Evolutionary conservation across 495 filamentous ascomycete genomes (phyloP).

Genomic region (Podospora fimiseda): DNA sequence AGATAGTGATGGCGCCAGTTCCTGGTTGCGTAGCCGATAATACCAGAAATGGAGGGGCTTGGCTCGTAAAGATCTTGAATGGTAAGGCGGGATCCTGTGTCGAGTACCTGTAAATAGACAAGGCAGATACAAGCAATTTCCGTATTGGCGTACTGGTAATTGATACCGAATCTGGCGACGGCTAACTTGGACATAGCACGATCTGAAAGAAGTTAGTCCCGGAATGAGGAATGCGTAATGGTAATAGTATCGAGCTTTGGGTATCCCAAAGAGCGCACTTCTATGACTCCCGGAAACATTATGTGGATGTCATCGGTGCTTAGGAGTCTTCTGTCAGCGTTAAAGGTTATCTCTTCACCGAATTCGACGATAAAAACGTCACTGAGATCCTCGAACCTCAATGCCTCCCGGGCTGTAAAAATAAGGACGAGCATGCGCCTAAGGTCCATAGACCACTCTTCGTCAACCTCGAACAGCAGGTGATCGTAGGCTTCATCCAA

Average conservation of each 20-base stretch:
- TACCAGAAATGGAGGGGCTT: background rate
- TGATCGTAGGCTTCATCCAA: constrained; percentile 8
- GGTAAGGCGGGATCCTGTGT: background rate
- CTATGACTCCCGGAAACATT: constrained; percentile 6
- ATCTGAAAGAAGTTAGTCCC: constrained; percentile 5
- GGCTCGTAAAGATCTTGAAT: background rate
- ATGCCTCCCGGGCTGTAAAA: background rate
- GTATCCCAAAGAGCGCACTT: too few relatives aligned
- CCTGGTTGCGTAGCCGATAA: background rate
- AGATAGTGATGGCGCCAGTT: background rate
- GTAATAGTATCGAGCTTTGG: background rate
- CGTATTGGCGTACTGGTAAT: background rate
- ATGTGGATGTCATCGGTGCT: constrained; percentile 1
- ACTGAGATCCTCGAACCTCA: constrained; percentile 2
- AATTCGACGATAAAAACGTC: constrained; percentile 2
- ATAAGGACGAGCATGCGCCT: background rate
- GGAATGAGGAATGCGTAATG: constrained; percentile 6
- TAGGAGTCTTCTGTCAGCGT: constrained; percentile 2
- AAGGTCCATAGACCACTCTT: constrained; percentile 1
- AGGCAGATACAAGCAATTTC: constrained; percentile 2
- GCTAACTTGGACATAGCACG: background rate
- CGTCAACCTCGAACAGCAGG: constrained; percentile 2
- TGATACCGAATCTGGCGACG: background rate
- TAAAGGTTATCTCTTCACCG: constrained; percentile 1
- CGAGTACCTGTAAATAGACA: background rate